Evolutionary conservation across 495 filamentous ascomycete species (phyloP), one percentile per base, ranked within the genome.

Genomic region (Venustampulla echinocandica): DNA sequence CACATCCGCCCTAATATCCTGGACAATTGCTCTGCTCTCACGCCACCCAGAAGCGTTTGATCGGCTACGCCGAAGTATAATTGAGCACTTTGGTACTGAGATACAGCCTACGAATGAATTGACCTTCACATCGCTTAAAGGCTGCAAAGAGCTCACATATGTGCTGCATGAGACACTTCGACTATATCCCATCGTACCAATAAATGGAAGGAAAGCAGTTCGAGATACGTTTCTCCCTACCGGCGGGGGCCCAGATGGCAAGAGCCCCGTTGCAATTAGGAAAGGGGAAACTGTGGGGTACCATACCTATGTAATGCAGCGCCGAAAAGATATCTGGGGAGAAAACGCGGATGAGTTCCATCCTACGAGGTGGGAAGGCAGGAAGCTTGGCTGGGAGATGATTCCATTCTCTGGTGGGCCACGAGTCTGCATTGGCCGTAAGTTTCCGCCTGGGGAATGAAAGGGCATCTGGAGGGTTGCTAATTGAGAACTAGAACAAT

Each of bases 351-450:
- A 66, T 0, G 47, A 69, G 14, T 84, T 72, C 56, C 57, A 62
- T 0, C 80, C 80, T 0, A 71, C 73, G 28, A 57, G 80, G 4
- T 84, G 80, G 79, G 65, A 71, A 24, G 43, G 39, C 9, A 50
- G 51, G 9, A 67, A 69, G 55, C 65, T 68, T 46, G 49, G 49
- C 0, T 86, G 82, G 83, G 66, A 65, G 30, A 78, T 74, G 49
- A 46, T 78, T 11, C 73, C 75, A 0, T 81, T 81, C 53, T 72
- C 69, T 51, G 75, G 77, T 10, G 76, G 78, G 1, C 73, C 74
- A 22, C 70, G 90, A 35, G 87, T 94, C 44, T 96, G 90, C 64
- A 75, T 95, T 57, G 90, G 90, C 14, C 88, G 49, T 48, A 24
- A 51, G 48, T 55, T 10, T 38, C 21, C 19, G 2, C 4, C 14